phyloP scores from a whole-genome alignment of 768 basidiomycete genomes.

The Tricholoma sp. region DNA sequence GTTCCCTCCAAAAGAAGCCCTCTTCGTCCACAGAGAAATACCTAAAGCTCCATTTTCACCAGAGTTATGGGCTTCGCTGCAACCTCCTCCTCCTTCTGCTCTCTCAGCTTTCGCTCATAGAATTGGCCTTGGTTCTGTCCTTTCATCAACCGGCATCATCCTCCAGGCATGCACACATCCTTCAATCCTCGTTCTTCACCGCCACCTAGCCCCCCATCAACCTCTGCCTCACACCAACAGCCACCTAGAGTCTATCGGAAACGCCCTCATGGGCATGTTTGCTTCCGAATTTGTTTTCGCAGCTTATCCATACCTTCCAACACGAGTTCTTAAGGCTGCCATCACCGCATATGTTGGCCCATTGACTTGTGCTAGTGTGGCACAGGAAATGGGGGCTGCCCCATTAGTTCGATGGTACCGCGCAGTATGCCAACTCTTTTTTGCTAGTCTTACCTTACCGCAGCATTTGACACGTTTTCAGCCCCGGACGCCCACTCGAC shows the following conservation, averaged over 20 bases:
- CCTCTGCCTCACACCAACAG: slow-evolving; percentile 63
- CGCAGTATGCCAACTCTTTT: slow-evolving; percentile 42
- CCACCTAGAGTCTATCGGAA: slow-evolving; percentile 72
- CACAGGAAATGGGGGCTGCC: slow-evolving; percentile 76
- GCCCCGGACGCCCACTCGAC: slow-evolving; percentile 43
- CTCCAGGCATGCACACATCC: slow-evolving; percentile 79
- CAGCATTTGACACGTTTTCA: slow-evolving; percentile 15
- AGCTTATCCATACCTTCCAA: slow-evolving; percentile 86
- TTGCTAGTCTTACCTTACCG: slow-evolving; percentile 6
- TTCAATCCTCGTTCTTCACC: slow-evolving; percentile 54
- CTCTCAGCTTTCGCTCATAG: slow-evolving; percentile 74
- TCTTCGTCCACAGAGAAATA: slow-evolving; percentile 26
- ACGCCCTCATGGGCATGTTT: slow-evolving; percentile 86
- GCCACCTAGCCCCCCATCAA: slow-evolving; percentile 51
- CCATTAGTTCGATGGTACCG: slow-evolving; percentile 81
- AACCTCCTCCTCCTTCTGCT: slow-evolving; percentile 67
- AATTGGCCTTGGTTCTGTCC: slow-evolving; percentile 61
- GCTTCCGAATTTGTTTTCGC: slow-evolving; percentile 78
- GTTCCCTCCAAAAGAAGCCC: slow-evolving; percentile 60
- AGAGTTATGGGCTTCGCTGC: slow-evolving; percentile 63
- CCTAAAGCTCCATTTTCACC: slow-evolving; percentile 49
- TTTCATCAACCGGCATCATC: slow-evolving; percentile 47
- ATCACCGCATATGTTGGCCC: slow-evolving; percentile 91
- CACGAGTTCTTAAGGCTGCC: slow-evolving; percentile 85
- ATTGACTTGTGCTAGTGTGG: slow-evolving; percentile 75